Evolutionary conservation across 192 early-diverging fungal species (phyloP).

Genomic region (Thamnidium elegans): DNA sequence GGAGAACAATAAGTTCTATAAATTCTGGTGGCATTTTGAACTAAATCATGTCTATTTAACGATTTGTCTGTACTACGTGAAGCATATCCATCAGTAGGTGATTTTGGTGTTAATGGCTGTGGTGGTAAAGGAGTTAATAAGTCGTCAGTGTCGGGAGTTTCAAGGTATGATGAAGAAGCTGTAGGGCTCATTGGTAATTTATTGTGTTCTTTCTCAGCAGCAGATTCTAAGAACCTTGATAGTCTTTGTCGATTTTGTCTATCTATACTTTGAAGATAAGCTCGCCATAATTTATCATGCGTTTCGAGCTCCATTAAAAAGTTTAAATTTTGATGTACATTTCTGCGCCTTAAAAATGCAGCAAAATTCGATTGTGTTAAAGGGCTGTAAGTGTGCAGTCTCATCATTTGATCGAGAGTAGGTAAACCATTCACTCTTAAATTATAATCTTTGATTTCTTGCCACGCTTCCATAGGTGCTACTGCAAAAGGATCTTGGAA

Average conservation of each 20-base stretch:
- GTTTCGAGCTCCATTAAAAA: constrained; percentile 43
- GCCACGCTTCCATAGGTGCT: constrained; percentile 37
- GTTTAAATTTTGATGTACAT: constrained; percentile 41
- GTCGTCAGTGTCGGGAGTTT: constrained; percentile 17
- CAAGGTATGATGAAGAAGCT: neutral
- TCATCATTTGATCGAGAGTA: constrained; percentile 37
- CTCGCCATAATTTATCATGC: constrained; percentile 39
- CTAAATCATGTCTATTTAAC: constrained; percentile 27
- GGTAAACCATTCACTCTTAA: constrained; percentile 37
- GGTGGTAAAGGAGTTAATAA: neutral
- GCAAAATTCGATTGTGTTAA: constrained; percentile 41
- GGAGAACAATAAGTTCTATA: constrained; percentile 34
- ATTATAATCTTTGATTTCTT: constrained; percentile 40
- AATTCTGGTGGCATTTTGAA: constrained; percentile 34
- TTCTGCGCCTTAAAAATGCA: constrained; percentile 27
- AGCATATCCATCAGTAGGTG: constrained; percentile 16
- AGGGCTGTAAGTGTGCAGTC: constrained; percentile 28
- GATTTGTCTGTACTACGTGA: constrained; percentile 5
- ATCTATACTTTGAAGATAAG: constrained; percentile 23
- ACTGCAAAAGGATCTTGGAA: constrained; percentile 33
- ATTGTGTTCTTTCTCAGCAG: neutral
- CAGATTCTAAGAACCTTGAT: constrained; percentile 1
- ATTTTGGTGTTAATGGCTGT: constrained; percentile 12
- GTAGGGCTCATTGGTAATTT: constrained; percentile 3
- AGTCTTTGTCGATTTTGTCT: constrained; percentile 15